Evolutionary conservation across 352 stramenopile genomes (phyloP).

Genomic region (Phytophthora sp.): DNA sequence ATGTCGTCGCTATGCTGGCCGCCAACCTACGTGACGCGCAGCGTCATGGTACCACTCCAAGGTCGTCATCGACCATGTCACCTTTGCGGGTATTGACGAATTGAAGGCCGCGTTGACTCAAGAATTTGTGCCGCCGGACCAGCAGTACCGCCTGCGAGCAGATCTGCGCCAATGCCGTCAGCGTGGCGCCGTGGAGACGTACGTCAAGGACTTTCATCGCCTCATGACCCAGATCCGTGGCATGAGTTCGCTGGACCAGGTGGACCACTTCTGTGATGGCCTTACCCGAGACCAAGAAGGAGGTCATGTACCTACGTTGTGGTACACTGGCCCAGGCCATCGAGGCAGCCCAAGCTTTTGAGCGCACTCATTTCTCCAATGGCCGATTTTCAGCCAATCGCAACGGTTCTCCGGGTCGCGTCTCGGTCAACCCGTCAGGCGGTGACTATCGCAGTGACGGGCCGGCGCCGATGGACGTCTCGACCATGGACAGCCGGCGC

Average conservation of each 20-base stretch:
- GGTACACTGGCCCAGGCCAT: neutral
- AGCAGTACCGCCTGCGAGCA: conserved; percentile 10
- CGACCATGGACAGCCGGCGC: neutral
- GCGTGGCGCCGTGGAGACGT: neutral
- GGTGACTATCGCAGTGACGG: neutral
- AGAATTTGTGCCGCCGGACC: conserved; percentile 8
- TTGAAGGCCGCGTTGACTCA: neutral
- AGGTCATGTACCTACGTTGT: conserved; percentile 14
- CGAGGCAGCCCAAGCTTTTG: neutral
- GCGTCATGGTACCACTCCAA: neutral
- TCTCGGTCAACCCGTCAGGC: neutral
- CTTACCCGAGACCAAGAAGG: conserved; percentile 9
- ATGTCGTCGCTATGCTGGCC: conserved; percentile 7
- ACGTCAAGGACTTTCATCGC: conserved; percentile 8
- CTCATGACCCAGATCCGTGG: neutral
- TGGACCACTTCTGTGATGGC: conserved; percentile 14
- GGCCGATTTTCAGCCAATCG: no score
- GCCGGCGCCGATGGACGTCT: conserved; percentile 2
- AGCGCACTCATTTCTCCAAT: neutral
- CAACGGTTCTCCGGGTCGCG: no score
- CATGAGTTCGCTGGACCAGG: neutral
- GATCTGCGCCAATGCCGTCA: conserved; percentile 2
- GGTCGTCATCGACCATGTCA: neutral
- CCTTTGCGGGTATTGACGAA: neutral
- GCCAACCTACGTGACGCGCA: conserved; percentile 7